Conservation (phyloP, 768 basidiomycete genomes). For the Trametes meyenii region DNA sequence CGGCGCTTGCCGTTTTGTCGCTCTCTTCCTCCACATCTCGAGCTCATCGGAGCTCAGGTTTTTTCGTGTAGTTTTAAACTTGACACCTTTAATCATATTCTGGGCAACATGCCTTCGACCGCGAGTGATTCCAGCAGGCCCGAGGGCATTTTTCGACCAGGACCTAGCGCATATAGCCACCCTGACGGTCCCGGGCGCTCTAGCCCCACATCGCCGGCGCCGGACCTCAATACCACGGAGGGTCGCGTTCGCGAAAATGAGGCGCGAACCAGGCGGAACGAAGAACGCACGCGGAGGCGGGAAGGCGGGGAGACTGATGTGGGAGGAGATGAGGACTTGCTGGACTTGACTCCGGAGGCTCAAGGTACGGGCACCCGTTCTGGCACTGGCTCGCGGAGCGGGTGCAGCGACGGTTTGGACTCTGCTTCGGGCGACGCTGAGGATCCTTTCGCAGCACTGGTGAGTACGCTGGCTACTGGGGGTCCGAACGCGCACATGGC, state of each 20-base stretch:
- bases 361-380: too few species aligned
- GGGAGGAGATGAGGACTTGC: background rate
- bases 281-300: background rate
- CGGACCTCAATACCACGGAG: background rate
- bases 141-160: background rate
- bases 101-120: background rate
- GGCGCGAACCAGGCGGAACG: background rate
- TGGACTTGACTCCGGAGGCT: background rate
- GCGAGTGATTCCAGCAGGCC: background rate
- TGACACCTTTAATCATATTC: background rate
- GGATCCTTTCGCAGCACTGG: background rate
- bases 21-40: conserved; percentile 1
- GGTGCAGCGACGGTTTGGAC: background rate
- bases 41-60: background rate
- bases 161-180: background rate
- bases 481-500: background rate
- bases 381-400: background rate
- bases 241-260: background rate
- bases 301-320: background rate
- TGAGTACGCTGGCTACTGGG: background rate
- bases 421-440: background rate
- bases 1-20: background rate
- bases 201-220: too few species aligned
- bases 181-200: background rate
- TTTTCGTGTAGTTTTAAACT: background rate